Evolutionary conservation across 2,329 filamentous ascomycete genomes (phyloP), one percentile per base, ranked within the genome.

Genomic region (Xylariomycetidae sp.): DNA sequence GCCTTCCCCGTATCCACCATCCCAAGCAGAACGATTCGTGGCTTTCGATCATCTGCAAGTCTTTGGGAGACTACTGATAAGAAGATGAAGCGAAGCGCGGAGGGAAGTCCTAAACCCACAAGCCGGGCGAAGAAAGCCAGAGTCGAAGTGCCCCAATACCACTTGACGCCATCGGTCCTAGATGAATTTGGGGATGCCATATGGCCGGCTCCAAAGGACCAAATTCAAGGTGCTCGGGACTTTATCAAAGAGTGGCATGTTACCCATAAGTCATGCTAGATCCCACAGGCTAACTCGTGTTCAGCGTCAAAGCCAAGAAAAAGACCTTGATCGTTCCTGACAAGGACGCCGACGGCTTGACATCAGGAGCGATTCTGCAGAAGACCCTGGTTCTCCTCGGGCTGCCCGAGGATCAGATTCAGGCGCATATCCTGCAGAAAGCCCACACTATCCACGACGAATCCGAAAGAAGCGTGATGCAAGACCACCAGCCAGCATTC

Each of bases 321-420:
- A 63, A 58, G 22, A 73, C 70, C 1, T 54, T 83, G 13, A 75
- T 85, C 10, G 65, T 82, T 0, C 80, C 80, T 0, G 79, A 84
- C 49, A 83, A 82, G 48, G 79, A 83, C 44, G 77, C 77, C 3
- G 79, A 84, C 52, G 80, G 79, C 0, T 60, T 85, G 3, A 72
- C 72, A 2, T 74, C 79, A 2, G 80, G 79, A 1, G 71, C 72
- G 1, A 82, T 83, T 19, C 52, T 84, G 2, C 63, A 74, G 35
- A 72, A 70, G 34, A 81, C 77, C 0, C 60, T 84, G 4, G 54
- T 70, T 2, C 56, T 73, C 2, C 68, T 84, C 1, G 79, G 79
- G 2, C 63, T 82, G 1, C 53, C 68, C 8, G 43, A 63, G 6
- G 54, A 63, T 6, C 56, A 71, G 2, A 76, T 83, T 35, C 62